Conservation (phyloP, 257 asterid species). For the Gentiana macrophylla region DNA sequence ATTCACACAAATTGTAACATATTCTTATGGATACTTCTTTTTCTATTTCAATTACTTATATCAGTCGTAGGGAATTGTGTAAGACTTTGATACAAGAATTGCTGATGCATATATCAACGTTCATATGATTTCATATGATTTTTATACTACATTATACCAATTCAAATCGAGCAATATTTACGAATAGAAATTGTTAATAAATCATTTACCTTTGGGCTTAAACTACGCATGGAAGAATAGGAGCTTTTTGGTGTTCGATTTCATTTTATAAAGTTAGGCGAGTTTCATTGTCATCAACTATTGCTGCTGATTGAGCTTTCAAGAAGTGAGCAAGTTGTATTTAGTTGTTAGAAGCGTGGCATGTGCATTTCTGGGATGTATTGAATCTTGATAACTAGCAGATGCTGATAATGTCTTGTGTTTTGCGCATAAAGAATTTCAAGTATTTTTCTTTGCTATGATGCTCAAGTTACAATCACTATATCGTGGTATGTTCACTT, state of each 20-base stretch:
- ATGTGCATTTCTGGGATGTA: neutral
- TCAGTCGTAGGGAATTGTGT: neutral
- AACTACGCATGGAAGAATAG: too few species aligned
- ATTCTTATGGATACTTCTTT: neutral
- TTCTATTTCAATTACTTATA: neutral
- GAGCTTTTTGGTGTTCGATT: too few species aligned
- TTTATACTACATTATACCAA: neutral
- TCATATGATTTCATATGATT: too few species aligned
- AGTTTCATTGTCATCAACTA: too few species aligned
- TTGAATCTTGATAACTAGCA: neutral
- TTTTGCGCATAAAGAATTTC: neutral
- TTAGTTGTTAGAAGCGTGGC: too few species aligned
- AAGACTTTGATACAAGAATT: neutral
- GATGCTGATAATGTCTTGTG: neutral
- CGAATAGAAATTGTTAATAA: too few species aligned
- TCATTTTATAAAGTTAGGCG: too few species aligned
- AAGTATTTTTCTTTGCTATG: neutral
- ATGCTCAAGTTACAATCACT: conserved; percentile 7
- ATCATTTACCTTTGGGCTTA: too few species aligned
- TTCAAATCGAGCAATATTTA: neutral
- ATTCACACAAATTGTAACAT: conserved; percentile 43
- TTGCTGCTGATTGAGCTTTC: too few species aligned
- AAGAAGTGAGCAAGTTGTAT: too few species aligned
- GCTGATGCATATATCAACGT: neutral
- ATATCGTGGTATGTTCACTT: conserved; percentile 24